Evolutionary conservation across 2,329 filamentous ascomycete species (phyloP).

Genomic region (Septoria linicola): DNA sequence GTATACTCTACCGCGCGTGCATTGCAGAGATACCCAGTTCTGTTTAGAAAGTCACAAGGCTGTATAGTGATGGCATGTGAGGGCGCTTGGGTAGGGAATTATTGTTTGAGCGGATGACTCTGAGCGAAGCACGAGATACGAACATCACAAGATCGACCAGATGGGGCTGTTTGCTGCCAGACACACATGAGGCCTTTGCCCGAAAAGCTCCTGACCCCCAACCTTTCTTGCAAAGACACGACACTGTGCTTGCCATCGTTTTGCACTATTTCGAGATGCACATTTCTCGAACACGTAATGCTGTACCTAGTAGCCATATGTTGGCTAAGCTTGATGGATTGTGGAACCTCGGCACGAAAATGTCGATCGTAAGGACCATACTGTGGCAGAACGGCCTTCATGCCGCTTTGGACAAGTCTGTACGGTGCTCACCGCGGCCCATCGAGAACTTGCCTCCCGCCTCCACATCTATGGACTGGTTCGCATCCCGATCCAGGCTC

Average conservation of each 20-base stretch:
- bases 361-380: slow-evolving; percentile 11
- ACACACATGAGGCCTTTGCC: too few species aligned
- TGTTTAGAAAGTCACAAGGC: not conserved
- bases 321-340: not conserved
- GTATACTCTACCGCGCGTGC: not conserved
- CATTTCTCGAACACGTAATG: too few species aligned
- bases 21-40: slow-evolving; percentile 5
- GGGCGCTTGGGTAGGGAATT: not conserved
- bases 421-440: not conserved
- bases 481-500: slow-evolving; percentile 1
- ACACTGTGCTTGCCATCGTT: not conserved
- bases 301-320: not conserved
- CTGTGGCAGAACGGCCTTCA: slow-evolving; percentile 1
- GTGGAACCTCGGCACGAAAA: slow-evolving; percentile 11
- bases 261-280: too few species aligned
- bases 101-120: too few species aligned
- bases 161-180: too few species aligned
- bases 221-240: not conserved
- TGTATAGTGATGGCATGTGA: not conserved
- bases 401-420: slow-evolving; percentile 1
- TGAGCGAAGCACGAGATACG: too few species aligned
- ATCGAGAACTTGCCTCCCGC: slow-evolving; percentile 1
- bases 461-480: slow-evolving; percentile 3
- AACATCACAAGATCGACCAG: too few species aligned
- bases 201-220: too few species aligned